A percentile compares a stretch with the other conserved stretches of the same genome.
Conservation (phyloP, 805 yeast genomes). For the Alloascoidea africana region DNA sequence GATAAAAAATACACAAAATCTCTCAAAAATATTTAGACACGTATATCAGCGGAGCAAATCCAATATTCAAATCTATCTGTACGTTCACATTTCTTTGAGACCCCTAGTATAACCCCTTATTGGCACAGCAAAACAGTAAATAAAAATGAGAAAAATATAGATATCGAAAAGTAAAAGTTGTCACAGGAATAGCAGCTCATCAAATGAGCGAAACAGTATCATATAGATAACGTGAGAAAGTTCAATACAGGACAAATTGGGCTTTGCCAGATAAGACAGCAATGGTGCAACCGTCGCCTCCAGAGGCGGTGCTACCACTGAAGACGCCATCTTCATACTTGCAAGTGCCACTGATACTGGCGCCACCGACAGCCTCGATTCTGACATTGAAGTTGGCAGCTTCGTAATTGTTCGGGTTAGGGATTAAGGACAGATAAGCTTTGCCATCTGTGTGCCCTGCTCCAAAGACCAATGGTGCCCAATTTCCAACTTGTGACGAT, state of each 20-base stretch:
- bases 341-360: slow-evolving; percentile 59
- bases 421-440: slow-evolving; percentile 80
- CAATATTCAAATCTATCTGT: too few relatives aligned
- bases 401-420: slow-evolving; percentile 77
- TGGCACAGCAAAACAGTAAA: too few relatives aligned
- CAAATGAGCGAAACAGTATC: too few relatives aligned
- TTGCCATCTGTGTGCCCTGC: slow-evolving; percentile 67
- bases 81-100: too few relatives aligned
- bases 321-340: slow-evolving; percentile 64
- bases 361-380: slow-evolving; percentile 58
- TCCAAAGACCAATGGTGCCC: slow-evolving; percentile 95
- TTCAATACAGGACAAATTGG: slow-evolving; percentile 54
- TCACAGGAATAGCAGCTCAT: too few relatives aligned
- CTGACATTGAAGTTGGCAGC: slow-evolving; percentile 62
- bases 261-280: slow-evolving; percentile 78
- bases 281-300: slow-evolving; percentile 85
- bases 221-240: too few relatives aligned
- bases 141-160: too few relatives aligned
- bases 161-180: too few relatives aligned
- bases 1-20: too few relatives aligned
- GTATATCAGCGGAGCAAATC: too few relatives aligned
- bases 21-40: too few relatives aligned
- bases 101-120: too few relatives aligned
- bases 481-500: slow-evolving; percentile 82
- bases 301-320: slow-evolving; percentile 41